A percentile compares a stretch with the other conserved stretches of the same genome.
Conservation (phyloP, 2,329 filamentous ascomycete genomes). For the Trichoderma semiorbis region DNA sequence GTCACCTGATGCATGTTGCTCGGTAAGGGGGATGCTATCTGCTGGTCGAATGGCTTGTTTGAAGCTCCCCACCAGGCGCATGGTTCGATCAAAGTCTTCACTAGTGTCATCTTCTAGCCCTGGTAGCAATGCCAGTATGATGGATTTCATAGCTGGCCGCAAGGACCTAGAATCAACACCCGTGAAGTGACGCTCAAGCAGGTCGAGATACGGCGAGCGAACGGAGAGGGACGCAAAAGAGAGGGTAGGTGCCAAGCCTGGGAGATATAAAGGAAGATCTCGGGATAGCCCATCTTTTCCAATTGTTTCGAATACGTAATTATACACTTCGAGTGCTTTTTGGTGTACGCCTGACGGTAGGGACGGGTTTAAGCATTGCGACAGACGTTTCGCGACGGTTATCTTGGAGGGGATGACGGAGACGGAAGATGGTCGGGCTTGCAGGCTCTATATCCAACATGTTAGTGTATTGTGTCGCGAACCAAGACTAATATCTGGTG, state of each 20-base stretch:
- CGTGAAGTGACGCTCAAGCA: slow-evolving; percentile 79
- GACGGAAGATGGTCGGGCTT: slow-evolving; percentile 73
- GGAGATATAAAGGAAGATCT: slow-evolving; percentile 84
- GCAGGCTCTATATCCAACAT: slow-evolving; percentile 62
- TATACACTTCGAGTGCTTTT: slow-evolving; percentile 92
- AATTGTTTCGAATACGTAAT: slow-evolving; percentile 81
- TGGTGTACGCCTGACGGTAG: slow-evolving; percentile 96
- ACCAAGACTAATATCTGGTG: not conserved
- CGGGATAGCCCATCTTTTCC: slow-evolving; percentile 74
- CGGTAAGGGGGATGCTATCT: slow-evolving; percentile 48
- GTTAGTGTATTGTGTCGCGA: slow-evolving; percentile 2
- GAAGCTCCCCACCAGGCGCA: slow-evolving; percentile 74
- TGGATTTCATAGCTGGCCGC: slow-evolving; percentile 83
- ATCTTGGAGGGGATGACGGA: slow-evolving; percentile 76
- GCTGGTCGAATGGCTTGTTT: slow-evolving; percentile 62
- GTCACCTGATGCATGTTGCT: slow-evolving; percentile 59
- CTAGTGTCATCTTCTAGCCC: slow-evolving; percentile 94
- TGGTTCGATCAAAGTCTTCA: slow-evolving; percentile 89
- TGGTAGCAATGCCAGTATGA: slow-evolving; percentile 84
- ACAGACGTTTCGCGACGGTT: slow-evolving; percentile 81
- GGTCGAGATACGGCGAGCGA: slow-evolving; percentile 76
- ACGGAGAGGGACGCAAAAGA: slow-evolving; percentile 94
- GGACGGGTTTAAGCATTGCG: slow-evolving; percentile 91
- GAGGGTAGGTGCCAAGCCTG: slow-evolving; percentile 81
- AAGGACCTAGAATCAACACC: slow-evolving; percentile 66